phyloP scores from a whole-genome alignment of 2,329 filamentous ascomycete species.

The Akanthomyces uredinophilus region DNA sequence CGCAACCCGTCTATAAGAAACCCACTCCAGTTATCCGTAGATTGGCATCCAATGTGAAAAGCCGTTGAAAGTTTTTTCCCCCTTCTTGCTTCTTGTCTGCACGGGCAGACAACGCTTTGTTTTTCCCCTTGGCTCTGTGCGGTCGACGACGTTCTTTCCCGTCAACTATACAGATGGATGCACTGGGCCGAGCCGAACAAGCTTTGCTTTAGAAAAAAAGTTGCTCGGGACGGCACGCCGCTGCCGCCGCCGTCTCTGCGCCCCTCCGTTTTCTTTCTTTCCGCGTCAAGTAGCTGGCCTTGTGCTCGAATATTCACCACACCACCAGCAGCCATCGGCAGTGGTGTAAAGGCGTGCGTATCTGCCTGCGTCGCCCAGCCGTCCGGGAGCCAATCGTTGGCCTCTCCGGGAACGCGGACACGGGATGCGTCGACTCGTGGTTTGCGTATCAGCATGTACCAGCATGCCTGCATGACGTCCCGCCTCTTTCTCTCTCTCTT shows the following conservation, averaged over 20 bases:
- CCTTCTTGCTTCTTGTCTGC: no score
- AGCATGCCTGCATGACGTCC: neutral
- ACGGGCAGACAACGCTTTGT: no score
- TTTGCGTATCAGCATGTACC: neutral
- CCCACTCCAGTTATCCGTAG: no score
- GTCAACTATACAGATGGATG: no score
- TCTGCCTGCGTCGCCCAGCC: neutral
- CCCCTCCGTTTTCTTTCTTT: neutral
- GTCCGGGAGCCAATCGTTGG: constrained; percentile 2
- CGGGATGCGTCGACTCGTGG: neutral
- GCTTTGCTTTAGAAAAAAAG: neutral
- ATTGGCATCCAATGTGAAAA: no score
- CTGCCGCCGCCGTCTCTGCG: neutral
- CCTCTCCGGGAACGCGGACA: constrained; percentile 5
- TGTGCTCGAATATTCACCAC: neutral
- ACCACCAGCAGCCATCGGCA: neutral
- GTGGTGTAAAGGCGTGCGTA: neutral
- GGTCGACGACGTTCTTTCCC: no score
- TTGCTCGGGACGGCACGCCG: neutral
- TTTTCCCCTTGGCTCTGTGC: no score
- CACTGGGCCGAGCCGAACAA: neutral
- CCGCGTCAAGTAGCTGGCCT: neutral
- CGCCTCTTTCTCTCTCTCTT: no score
- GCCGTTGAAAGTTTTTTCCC: no score
- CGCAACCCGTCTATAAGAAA: no score